Conservation (phyloP, 164 flowering plant genomes). For the Magnolia changhungtana region DNA sequence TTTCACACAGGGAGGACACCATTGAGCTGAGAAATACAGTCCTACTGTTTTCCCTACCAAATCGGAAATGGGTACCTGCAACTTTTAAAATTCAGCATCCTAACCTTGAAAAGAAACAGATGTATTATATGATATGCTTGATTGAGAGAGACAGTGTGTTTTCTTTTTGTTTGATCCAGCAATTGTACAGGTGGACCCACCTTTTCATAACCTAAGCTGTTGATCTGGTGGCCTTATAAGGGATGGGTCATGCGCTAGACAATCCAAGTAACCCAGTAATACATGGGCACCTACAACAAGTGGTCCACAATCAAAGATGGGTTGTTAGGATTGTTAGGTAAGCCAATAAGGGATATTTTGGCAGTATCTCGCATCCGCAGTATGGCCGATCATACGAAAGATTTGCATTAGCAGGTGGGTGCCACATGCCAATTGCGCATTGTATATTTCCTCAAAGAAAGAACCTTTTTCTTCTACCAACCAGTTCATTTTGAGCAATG, state of each 20-base stretch:
- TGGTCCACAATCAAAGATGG: too few species aligned
- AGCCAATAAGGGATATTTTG: too few species aligned
- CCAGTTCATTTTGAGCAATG: conserved; percentile 19
- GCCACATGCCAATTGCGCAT: background rate
- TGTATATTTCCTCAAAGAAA: background rate
- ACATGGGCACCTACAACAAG: too few species aligned
- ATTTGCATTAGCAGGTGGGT: background rate
- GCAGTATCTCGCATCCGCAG: background rate
- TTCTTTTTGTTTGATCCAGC: background rate
- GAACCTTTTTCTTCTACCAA: background rate
- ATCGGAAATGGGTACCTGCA: conserved; percentile 34
- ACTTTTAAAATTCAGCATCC: conserved; percentile 4
- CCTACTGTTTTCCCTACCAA: conserved; percentile 69
- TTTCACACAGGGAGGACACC: conserved; percentile 62
- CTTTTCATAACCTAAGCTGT: background rate
- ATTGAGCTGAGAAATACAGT: conserved; percentile 69
- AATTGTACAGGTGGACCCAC: background rate
- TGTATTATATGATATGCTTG: background rate
- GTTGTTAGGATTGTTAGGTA: too few species aligned
- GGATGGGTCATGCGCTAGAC: too few species aligned
- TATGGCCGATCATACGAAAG: background rate
- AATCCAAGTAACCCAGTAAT: too few species aligned
- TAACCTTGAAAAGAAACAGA: background rate
- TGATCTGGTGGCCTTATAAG: background rate
- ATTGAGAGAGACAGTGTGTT: background rate